A percentile compares a stretch with the other conserved stretches of the same genome.
Evolutionary conservation across 177 flowering plant species (phyloP).

Genomic region (Vitis hybrid): DNA sequence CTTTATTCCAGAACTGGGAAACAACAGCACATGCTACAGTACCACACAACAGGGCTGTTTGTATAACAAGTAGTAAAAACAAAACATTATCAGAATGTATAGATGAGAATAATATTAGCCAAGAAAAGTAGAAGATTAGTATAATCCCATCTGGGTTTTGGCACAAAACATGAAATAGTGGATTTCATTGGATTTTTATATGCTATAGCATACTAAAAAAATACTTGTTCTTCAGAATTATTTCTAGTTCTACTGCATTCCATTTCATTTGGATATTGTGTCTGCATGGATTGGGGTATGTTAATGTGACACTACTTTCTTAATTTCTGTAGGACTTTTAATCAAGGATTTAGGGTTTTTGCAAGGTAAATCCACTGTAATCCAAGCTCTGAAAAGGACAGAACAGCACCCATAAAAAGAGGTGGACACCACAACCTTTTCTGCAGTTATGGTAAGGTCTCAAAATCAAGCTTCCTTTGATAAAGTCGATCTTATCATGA

Average conservation of each 20-base stretch:
- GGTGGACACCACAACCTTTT: conserved; percentile 12
- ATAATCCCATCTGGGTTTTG: too few relatives aligned
- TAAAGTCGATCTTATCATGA: conserved; percentile 15
- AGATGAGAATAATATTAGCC: too few relatives aligned
- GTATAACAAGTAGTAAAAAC: background rate
- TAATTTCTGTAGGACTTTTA: too few relatives aligned
- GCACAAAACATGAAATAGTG: too few relatives aligned
- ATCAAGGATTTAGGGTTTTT: too few relatives aligned
- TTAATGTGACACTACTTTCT: too few relatives aligned
- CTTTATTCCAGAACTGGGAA: background rate
- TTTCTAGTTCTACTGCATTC: too few relatives aligned
- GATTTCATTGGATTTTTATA: too few relatives aligned
- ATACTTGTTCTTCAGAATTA: too few relatives aligned
- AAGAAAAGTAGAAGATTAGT: too few relatives aligned
- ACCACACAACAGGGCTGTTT: background rate
- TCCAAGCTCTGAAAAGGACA: conserved; percentile 18
- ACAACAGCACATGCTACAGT: background rate
- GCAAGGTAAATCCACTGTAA: background rate
- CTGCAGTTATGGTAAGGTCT: conserved; percentile 19
- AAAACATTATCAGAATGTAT: background rate
- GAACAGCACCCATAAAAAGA: conserved; percentile 12
- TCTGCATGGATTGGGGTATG: background rate
- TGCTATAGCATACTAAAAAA: too few relatives aligned
- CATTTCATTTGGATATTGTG: background rate
- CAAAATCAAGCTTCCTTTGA: conserved; percentile 13